phyloP scores from a whole-genome alignment of 495 filamentous ascomycete genomes.

The Penicillium cosmopolitanum region DNA sequence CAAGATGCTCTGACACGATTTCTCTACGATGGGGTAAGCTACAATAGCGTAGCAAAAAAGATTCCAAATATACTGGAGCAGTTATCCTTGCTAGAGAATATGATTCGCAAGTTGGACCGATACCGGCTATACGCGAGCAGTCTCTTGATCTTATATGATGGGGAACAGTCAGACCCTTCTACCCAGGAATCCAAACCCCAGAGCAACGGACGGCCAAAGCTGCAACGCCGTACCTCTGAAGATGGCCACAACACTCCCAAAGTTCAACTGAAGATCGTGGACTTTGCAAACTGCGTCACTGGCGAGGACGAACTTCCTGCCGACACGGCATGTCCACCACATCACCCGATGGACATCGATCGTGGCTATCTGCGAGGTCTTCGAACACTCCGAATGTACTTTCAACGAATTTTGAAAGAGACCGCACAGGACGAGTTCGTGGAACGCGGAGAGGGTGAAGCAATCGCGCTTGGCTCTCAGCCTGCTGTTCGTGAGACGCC shows the following conservation, averaged over 20 bases:
- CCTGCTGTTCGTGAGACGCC: slow-evolving; percentile 30
- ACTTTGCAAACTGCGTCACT: slow-evolving; percentile 97
- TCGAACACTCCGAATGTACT: slow-evolving; percentile 78
- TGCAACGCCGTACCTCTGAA: slow-evolving; percentile 36
- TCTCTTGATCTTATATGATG: slow-evolving; percentile 92
- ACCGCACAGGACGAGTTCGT: slow-evolving; percentile 60
- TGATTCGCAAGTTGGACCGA: slow-evolving; percentile 75
- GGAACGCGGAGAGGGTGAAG: slow-evolving; percentile 53
- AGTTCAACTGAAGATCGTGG: slow-evolving; percentile 92
- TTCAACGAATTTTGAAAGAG: slow-evolving; percentile 85
- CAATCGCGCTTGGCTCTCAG: slow-evolving; percentile 39
- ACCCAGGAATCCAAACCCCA: slow-evolving; percentile 14
- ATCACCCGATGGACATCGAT: slow-evolving; percentile 79
- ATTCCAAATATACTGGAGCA: slow-evolving; percentile 88
- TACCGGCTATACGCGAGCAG: slow-evolving; percentile 97
- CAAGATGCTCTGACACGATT: slow-evolving; percentile 87
- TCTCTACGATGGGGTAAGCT: slow-evolving; percentile 86
- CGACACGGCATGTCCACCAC: slow-evolving; percentile 75
- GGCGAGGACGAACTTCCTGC: slow-evolving; percentile 71
- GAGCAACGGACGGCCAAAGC: slow-evolving; percentile 18
- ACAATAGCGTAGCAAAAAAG: slow-evolving; percentile 75
- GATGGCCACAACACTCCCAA: slow-evolving; percentile 52
- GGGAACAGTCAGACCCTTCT: slow-evolving; percentile 48
- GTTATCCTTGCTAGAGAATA: slow-evolving; percentile 76
- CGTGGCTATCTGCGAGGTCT: slow-evolving; percentile 88